Percentiles rank a stretch among this genome's conserved stretches.
Conservation (phyloP, 495 filamentous ascomycete genomes). For the Daldinia loculata region DNA sequence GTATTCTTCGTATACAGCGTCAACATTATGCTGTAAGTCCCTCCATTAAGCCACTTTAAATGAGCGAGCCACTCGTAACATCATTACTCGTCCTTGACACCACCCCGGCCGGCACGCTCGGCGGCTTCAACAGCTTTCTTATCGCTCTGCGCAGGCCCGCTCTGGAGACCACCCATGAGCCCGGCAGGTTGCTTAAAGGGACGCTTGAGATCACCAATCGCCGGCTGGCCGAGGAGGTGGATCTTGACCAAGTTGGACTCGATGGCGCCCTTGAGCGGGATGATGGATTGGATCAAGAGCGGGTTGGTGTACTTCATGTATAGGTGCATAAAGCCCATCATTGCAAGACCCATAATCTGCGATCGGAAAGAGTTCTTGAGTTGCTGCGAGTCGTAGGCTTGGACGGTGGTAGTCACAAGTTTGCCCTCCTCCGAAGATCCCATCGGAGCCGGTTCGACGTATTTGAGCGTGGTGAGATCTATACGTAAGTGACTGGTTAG, state of each 20-base stretch:
- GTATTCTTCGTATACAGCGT: not conserved
- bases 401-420: conserved; percentile 92
- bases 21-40: conserved; percentile 6
- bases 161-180: conserved; percentile 75
- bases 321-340: conserved; percentile 98
- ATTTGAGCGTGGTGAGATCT: conserved; percentile 99
- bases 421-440: conserved; percentile 92
- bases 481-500: conserved; percentile 19
- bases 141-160: conserved; percentile 83
- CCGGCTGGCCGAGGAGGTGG: conserved; percentile 89
- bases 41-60: conserved; percentile 4
- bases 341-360: conserved; percentile 92
- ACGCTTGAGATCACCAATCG: conserved; percentile 87
- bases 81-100: conserved; percentile 90
- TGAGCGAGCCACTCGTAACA: not conserved
- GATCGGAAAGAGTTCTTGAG: conserved; percentile 82
- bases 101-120: conserved; percentile 84
- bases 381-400: conserved; percentile 89
- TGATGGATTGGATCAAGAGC: conserved; percentile 96
- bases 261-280: conserved; percentile 93
- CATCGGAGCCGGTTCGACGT: conserved; percentile 93
- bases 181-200: conserved; percentile 91
- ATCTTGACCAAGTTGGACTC: conserved; percentile 97
- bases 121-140: conserved; percentile 93
- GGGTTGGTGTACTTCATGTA: conserved; percentile 99